These are phyloP conservation scores for Poa annua DNA, from an alignment of 176 grass and related monocot species.

Conservation along the genomic window DNA sequence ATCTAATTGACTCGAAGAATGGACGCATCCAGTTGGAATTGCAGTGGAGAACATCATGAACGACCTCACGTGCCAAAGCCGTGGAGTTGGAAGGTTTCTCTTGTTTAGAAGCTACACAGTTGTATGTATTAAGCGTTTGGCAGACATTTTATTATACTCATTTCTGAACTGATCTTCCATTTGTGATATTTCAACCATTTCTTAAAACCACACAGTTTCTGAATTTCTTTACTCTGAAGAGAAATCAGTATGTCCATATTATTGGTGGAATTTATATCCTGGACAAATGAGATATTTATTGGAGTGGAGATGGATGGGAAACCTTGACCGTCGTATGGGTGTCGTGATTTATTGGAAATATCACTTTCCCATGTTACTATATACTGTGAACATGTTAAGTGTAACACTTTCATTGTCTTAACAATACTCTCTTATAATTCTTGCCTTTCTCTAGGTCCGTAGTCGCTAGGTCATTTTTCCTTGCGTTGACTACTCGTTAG, in stretches of 20 bases:
- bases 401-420: too few relatives aligned
- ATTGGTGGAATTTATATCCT: conserved; percentile 5
- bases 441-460: too few relatives aligned
- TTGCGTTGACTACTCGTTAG: too few relatives aligned
- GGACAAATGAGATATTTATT: neutral
- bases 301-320: too few relatives aligned
- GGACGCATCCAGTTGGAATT: conserved; percentile 76
- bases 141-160: conserved; percentile 15
- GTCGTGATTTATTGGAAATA: too few relatives aligned
- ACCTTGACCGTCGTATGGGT: too few relatives aligned
- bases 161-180: neutral
- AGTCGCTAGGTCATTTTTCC: too few relatives aligned
- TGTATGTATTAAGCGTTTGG: conserved; percentile 32
- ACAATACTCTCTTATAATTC: too few relatives aligned
- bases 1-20: conserved; percentile 83
- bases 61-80: neutral
- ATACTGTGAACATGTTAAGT: too few relatives aligned
- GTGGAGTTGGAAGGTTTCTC: conserved; percentile 26
- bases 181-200: neutral
- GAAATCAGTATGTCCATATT: neutral
- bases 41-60: conserved; percentile 65
- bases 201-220: neutral
- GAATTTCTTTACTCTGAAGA: neutral
- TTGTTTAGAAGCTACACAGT: conserved; percentile 7
- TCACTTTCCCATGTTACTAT: too few relatives aligned